Base-by-base conservation (phyloP, 2,329 filamentous ascomycete genomes). In the Sclerotinia spermophila region DNA sequence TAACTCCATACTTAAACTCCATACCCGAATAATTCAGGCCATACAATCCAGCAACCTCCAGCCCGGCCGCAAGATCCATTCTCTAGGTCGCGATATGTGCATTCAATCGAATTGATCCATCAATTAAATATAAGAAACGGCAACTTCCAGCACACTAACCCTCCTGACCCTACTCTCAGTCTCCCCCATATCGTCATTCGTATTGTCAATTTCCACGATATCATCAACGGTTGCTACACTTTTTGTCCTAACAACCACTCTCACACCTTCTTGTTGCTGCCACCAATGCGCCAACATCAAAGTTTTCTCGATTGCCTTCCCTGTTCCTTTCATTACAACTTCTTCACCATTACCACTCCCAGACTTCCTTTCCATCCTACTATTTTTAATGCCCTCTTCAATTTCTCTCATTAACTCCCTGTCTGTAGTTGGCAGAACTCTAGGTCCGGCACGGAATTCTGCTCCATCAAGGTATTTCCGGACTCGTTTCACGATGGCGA, bases 211-310 rank as follows among this genome's bases (percentile, higher is more conserved):
- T 24, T 59, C 48, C 48, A 79, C 73, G 33, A 80, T 72, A 76
- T 79, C 79, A 76, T 80, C 79, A 45, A 80, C 73, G 51, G 79
- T 75, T 33, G 78, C 79, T 19, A 79, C 76, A 74, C 76, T 77
- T 48, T 74, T 76, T 56, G 78, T 80, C 71, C 75, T 72, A 11
- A 79, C 35, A 53, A 62, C 69, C 13, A 80, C 77, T 30, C 65
- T 66, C n/a, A 78, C 74, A 48, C 74, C 77, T 27, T 74, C 76
- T 69, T 78, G 71, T 13, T 67, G 68, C 65, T 74, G 71, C 62
- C 76, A 78, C 71, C 71, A 78, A n/a, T 74, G 60, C 21, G 76
- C 77, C 8, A 79, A 33, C 30, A 69, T 66, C 21, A 79, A 53
- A 8, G 76, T 72, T 61, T 76, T 79, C 72, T 78, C 74, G 40